Evolutionary conservation across 129 eudicot genomes (phyloP).

Genomic region (sunflower (Helianthus annuus)): DNA sequence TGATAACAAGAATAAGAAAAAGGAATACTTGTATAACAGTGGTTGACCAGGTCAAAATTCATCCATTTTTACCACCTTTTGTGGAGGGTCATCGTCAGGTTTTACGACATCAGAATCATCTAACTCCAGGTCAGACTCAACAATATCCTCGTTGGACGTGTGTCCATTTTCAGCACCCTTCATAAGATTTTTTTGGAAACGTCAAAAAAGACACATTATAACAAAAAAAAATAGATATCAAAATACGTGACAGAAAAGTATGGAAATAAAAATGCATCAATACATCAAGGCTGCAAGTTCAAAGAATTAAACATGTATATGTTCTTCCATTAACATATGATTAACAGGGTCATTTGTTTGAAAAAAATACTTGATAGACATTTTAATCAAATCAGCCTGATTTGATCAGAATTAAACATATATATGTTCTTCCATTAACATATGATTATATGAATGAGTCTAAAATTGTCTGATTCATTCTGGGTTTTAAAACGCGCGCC

Average conservation of each 20-base stretch:
- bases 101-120: conserved; percentile 63
- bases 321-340: too few relatives aligned
- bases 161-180: conserved; percentile 49
- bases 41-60: neutral
- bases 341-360: too few relatives aligned
- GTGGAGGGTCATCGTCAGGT: conserved; percentile 83
- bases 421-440: too few relatives aligned
- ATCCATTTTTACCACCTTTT: conserved; percentile 45
- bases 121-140: conserved; percentile 85
- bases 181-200: conserved; percentile 8
- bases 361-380: too few relatives aligned
- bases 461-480: too few relatives aligned
- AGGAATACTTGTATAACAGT: neutral
- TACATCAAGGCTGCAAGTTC: conserved; percentile 10
- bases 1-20: conserved; percentile 5
- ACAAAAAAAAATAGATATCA: neutral
- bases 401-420: neutral
- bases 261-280: neutral
- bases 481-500: too few relatives aligned
- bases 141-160: conserved; percentile 48
- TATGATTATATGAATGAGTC: too few relatives aligned
- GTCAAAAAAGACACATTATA: neutral
- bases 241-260: neutral
- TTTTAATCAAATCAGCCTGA: too few relatives aligned
- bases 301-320: neutral